These are phyloP conservation scores for Raphanus hybrid DNA, from an alignment of 441 rosid species.

Conservation along the genomic window DNA sequence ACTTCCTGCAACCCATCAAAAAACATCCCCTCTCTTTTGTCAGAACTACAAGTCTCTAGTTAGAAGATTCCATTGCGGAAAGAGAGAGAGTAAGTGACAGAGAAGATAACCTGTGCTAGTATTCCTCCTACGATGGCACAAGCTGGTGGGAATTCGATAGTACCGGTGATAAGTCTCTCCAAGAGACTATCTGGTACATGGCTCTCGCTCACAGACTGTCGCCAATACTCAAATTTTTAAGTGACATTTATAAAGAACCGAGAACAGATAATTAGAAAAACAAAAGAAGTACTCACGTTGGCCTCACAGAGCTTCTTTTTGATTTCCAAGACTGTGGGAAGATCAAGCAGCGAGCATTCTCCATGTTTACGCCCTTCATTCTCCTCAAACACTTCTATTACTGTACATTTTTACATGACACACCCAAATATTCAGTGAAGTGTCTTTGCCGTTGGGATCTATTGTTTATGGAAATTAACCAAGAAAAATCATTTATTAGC, in stretches of 20 bases:
- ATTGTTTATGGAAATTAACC: background rate
- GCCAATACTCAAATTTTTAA: background rate
- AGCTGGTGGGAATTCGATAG: slow-evolving; percentile 75
- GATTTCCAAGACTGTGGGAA: slow-evolving; percentile 59
- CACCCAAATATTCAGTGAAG: slow-evolving; percentile 5
- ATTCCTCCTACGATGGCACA: slow-evolving; percentile 91
- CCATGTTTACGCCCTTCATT: slow-evolving; percentile 60
- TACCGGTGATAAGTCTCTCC: slow-evolving; percentile 61
- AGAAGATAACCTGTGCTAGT: slow-evolving; percentile 72
- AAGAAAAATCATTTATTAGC: background rate
- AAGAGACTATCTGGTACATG: slow-evolving; percentile 62
- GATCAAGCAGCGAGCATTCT: slow-evolving; percentile 56
- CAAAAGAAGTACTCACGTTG: slow-evolving; percentile 47
- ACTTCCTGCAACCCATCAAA: background rate
- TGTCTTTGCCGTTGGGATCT: background rate
- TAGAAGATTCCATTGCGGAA: background rate
- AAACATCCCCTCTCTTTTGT: background rate
- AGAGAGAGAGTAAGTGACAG: background rate
- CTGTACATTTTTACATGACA: slow-evolving; percentile 43
- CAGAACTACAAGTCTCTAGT: background rate
- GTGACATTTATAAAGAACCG: background rate
- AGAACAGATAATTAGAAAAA: background rate
- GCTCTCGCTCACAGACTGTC: slow-evolving; percentile 63
- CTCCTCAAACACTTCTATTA: slow-evolving; percentile 79
- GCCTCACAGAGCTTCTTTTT: slow-evolving; percentile 70